These are phyloP conservation scores for Aspergillus amoenus DNA, from an alignment of 2,329 filamentous ascomycete genomes.

Conservation along the genomic window DNA sequence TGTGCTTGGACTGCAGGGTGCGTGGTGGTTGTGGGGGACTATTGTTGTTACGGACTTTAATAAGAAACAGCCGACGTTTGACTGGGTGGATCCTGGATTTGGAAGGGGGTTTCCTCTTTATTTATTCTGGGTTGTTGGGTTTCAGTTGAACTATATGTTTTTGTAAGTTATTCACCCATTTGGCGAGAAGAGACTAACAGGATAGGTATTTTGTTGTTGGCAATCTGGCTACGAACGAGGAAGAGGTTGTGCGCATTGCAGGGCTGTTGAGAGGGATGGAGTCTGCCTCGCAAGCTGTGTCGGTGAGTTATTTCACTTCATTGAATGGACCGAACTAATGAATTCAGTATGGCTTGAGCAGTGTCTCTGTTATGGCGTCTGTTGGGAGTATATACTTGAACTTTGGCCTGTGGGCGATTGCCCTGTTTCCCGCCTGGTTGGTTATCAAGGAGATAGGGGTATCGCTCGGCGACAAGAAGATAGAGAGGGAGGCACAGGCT, in stretches of 20 bases:
- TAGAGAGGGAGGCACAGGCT: conserved; percentile 13
- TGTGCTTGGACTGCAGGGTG: conserved; percentile 57
- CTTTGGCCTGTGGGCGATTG: conserved; percentile 65
- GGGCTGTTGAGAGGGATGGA: conserved; percentile 69
- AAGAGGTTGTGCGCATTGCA: conserved; percentile 67
- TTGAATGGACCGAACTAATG: not conserved
- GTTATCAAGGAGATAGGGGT: conserved; percentile 59
- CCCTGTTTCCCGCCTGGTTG: conserved; percentile 66
- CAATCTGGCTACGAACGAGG: conserved; percentile 61
- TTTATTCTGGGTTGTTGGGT: conserved; percentile 64
- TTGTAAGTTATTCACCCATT: conserved; percentile 45
- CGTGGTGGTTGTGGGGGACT: conserved; percentile 72
- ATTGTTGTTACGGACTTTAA: conserved; percentile 63
- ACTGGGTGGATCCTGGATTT: conserved; percentile 66
- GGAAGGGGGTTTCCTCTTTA: conserved; percentile 67
- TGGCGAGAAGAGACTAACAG: not conserved
- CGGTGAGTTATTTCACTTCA: conserved; percentile 38
- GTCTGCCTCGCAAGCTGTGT: conserved; percentile 70
- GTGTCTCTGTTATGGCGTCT: conserved; percentile 61
- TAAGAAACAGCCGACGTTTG: conserved; percentile 58
- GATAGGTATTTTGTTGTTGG: conserved; percentile 68
- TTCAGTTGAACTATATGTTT: conserved; percentile 73
- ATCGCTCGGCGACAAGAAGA: conserved; percentile 29
- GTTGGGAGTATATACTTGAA: conserved; percentile 70
- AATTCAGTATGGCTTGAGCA: conserved; percentile 61